Evolutionary conservation across 495 filamentous ascomycete species (phyloP).

Genomic region (Penicillium cosmopolitanum): DNA sequence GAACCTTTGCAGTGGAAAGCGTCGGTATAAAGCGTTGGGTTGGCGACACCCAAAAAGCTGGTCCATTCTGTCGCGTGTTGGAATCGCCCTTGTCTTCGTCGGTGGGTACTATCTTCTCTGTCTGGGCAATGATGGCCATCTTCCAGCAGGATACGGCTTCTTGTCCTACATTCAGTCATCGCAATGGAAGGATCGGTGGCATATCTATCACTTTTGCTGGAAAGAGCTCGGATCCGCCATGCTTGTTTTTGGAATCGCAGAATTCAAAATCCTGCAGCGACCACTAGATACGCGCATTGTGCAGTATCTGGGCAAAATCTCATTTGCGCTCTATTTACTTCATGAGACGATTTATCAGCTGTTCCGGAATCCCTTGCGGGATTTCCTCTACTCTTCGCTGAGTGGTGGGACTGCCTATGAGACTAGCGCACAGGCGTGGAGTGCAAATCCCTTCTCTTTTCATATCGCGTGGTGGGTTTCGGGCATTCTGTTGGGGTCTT

Average conservation of each 20-base stretch:
- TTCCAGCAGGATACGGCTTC: slow-evolving; percentile 29
- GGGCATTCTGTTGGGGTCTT: slow-evolving; percentile 37
- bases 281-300: slow-evolving; percentile 22
- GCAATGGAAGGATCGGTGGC: slow-evolving; percentile 27
- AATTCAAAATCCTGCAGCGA: slow-evolving; percentile 25
- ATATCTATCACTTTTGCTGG: slow-evolving; percentile 26
- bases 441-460: slow-evolving; percentile 38
- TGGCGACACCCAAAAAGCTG: too few species aligned
- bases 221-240: slow-evolving; percentile 27
- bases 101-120: slow-evolving; percentile 30
- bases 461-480: slow-evolving; percentile 42
- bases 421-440: slow-evolving; percentile 38
- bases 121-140: slow-evolving; percentile 27
- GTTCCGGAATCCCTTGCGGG: slow-evolving; percentile 45
- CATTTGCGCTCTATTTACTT: slow-evolving; percentile 32
- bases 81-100: slow-evolving; percentile 16
- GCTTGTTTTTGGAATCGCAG: slow-evolving; percentile 25
- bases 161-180: slow-evolving; percentile 22
- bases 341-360: slow-evolving; percentile 18
- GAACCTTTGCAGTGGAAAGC: not conserved
- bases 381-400: slow-evolving; percentile 32
- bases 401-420: slow-evolving; percentile 28
- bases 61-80: slow-evolving; percentile 7
- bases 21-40: not conserved
- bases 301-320: slow-evolving; percentile 39